phyloP scores from a whole-genome alignment of 352 stramenopile genomes.

The Peronospora farinosa region DNA sequence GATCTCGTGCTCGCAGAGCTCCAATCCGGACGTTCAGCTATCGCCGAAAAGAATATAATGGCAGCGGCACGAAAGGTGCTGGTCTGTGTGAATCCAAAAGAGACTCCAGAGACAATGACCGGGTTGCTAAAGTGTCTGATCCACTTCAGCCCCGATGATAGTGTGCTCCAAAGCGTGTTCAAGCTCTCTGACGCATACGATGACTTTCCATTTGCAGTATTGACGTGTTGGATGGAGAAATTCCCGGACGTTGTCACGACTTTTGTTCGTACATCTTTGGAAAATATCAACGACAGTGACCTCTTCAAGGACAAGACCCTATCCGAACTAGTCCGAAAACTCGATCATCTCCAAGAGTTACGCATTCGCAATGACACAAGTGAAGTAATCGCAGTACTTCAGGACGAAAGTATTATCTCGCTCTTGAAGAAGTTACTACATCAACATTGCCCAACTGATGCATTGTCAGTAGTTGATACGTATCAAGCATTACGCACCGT shows the following conservation, averaged over 20 bases:
- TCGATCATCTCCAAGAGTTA: slow-evolving; percentile 52
- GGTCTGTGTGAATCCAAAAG: slow-evolving; percentile 61
- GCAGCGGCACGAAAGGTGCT: slow-evolving; percentile 71
- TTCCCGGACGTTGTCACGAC: slow-evolving; percentile 51
- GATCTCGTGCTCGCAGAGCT: slow-evolving; percentile 69
- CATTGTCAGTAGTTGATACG: slow-evolving; percentile 6
- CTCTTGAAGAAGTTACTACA: slow-evolving; percentile 39
- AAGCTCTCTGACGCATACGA: slow-evolving; percentile 61
- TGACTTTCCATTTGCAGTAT: slow-evolving; percentile 57
- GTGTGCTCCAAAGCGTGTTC: slow-evolving; percentile 67
- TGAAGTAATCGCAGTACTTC: slow-evolving; percentile 30
- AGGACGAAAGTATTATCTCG: slow-evolving; percentile 37
- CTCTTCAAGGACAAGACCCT: slow-evolving; percentile 35
- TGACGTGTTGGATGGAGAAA: slow-evolving; percentile 68
- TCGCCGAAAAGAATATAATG: slow-evolving; percentile 54
- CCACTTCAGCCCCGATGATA: slow-evolving; percentile 57
- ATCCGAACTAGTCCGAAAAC: slow-evolving; percentile 49
- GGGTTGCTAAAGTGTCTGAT: slow-evolving; percentile 72
- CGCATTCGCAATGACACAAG: slow-evolving; percentile 14
- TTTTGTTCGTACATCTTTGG: slow-evolving; percentile 46
- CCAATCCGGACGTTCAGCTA: slow-evolving; percentile 29
- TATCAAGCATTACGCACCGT: slow-evolving; percentile 29
- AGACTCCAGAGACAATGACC: slow-evolving; percentile 65
- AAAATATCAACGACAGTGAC: slow-evolving; percentile 20
- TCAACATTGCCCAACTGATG: slow-evolving; percentile 6